Base-by-base conservation (phyloP, 495 filamentous ascomycete genomes). In the Usnea hakonensis region DNA sequence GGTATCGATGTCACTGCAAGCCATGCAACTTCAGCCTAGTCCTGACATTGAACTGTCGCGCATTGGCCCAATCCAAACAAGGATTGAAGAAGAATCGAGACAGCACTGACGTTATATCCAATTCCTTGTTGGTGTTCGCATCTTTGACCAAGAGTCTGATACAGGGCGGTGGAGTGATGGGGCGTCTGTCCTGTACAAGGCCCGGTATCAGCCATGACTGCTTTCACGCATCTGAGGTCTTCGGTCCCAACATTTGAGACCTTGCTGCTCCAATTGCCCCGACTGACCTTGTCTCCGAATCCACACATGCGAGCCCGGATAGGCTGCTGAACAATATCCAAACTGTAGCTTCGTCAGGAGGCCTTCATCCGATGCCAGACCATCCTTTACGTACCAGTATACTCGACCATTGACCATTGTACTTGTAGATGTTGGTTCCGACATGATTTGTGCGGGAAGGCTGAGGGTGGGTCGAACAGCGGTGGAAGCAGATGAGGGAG, bases 281-380 rank as follows among this genome's bases (percentile, higher is more conserved):
- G 56, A 70, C 78, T 40, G 72, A 95, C 91, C 83, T 98, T 98
- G 74, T 98, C 94, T 59, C 94, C 94, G 78, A 97, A 98, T 2
- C 94, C 94, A 78, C 94, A 98, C 94, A 98, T 98, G 55, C 94
- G 89, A 65, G 94, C 94, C 58, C 94, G 87, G 65, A 90, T 80
- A 55, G 94, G 94, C 71, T 98, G 94, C 75, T 98, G 94, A 58
- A 90, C 87, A 59, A 97, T 89, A 64, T 86, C 79, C 59, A 98
- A 80, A 38, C 68, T 70, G 19, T 16, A 44, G 11, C 17, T 33
- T 23, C 0, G 17, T 66, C 35, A 62, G 55, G n/a, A 54, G 44
- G 14, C 19, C 3, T 17, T 13, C 33, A 5, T 23, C 13, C 0
- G 33, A 23, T 35, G 19, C 17, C 0, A 21, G 1, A 11, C 23